phyloP scores from a whole-genome alignment of 305 asterid species.

The Salvia sclarea region DNA sequence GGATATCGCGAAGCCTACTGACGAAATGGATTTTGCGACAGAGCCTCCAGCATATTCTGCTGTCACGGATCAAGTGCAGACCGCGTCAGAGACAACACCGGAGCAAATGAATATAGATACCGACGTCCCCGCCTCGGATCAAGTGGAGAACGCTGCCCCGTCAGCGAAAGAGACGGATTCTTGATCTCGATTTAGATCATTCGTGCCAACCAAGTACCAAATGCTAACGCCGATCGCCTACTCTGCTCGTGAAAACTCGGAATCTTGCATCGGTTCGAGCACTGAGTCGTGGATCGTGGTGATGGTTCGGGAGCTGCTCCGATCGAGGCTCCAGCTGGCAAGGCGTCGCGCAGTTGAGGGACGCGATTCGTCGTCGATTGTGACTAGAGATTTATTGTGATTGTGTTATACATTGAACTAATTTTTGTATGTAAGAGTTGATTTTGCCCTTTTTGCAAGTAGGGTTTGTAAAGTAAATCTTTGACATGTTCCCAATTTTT shows the following conservation, averaged over 20 bases:
- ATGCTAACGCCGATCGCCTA: constrained; percentile 10
- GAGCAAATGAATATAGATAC: constrained; percentile 55
- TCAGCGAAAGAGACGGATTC: constrained; percentile 37
- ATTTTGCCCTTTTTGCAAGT: neutral
- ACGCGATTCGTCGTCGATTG: constrained; percentile 17
- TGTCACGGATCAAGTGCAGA: constrained; percentile 34
- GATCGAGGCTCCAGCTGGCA: constrained; percentile 1
- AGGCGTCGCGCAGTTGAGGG: neutral
- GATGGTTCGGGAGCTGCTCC: constrained; percentile 23
- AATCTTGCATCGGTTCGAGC: neutral
- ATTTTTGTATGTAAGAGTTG: constrained; percentile 35
- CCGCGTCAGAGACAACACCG: constrained; percentile 28
- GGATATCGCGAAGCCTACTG: constrained; percentile 31
- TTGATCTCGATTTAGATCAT: constrained; percentile 26
- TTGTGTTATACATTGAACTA: constrained; percentile 30
- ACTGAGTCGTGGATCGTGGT: neutral
- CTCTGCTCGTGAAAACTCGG: constrained; percentile 16
- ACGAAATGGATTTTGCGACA: constrained; percentile 39
- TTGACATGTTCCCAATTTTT: too few species aligned
- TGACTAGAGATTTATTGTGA: constrained; percentile 7
- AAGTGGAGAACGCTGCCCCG: constrained; percentile 27
- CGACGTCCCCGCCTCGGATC: constrained; percentile 43
- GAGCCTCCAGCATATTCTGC: constrained; percentile 32
- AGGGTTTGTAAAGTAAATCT: constrained; percentile 22
- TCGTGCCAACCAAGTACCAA: neutral